These are phyloP conservation scores for Pseudogymnoascus sp. DNA, from an alignment of 2,329 filamentous ascomycete genomes.

Conservation along the genomic window DNA sequence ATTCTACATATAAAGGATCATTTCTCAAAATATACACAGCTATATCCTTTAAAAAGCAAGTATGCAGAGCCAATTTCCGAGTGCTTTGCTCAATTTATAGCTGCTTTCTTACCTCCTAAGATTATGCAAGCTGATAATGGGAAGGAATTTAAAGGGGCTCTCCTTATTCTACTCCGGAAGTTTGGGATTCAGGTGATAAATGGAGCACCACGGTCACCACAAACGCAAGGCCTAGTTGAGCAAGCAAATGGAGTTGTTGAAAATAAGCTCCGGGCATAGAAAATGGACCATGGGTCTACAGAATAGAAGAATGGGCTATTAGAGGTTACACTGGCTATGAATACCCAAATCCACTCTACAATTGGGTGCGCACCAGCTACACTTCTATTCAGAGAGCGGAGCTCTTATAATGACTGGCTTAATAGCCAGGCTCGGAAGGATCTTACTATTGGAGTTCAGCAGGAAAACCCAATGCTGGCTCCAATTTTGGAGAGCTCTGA, in stretches of 20 bases:
- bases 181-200: conserved; percentile 17
- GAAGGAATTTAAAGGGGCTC: background rate
- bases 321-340: conserved; percentile 10
- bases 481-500: too few species aligned
- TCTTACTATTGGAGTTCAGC: too few species aligned
- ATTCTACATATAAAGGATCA: conserved; percentile 18
- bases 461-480: too few species aligned
- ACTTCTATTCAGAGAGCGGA: too few species aligned
- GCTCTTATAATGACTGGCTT: too few species aligned
- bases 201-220: conserved; percentile 13
- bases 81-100: conserved; percentile 8
- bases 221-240: too few species aligned
- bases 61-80: conserved; percentile 7
- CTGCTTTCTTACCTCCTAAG: conserved; percentile 10
- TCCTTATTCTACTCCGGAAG: conserved; percentile 12
- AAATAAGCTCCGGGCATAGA: conserved; percentile 13
- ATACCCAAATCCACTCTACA: conserved; percentile 11
- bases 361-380: background rate
- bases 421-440: too few species aligned
- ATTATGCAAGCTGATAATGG: conserved; percentile 19
- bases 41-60: conserved; percentile 16
- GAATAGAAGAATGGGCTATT: conserved; percentile 5
- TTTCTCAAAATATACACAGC: conserved; percentile 18
- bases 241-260: conserved; percentile 9
- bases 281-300: conserved; percentile 12